Evolutionary conservation across 805 yeast species (phyloP).

Genomic region (Wickerhamomyces chaumierensis): DNA sequence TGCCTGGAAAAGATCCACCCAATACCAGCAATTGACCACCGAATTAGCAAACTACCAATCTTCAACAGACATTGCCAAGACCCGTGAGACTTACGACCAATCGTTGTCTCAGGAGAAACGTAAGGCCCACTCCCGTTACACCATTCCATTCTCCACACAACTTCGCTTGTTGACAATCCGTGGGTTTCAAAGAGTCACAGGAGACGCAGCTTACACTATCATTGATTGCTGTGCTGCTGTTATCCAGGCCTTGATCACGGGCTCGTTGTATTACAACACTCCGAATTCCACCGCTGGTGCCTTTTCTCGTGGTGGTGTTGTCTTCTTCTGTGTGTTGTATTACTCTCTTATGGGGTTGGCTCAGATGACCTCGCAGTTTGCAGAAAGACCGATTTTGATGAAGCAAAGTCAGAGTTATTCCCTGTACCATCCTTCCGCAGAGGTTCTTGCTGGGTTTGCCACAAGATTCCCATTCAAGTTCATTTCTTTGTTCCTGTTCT

Average conservation of each 20-base stretch:
- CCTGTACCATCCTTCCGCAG: conserved; percentile 65
- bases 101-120: conserved; percentile 21
- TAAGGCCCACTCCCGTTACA: conserved; percentile 17
- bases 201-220: conserved; percentile 36
- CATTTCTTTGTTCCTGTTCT: conserved; percentile 31
- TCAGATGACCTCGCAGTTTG: conserved; percentile 33
- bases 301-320: conserved; percentile 42
- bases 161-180: conserved; percentile 25
- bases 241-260: conserved; percentile 47
- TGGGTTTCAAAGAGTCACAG: conserved; percentile 36
- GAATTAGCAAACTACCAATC: conserved; percentile 34
- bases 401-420: conserved; percentile 63
- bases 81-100: conserved; percentile 21
- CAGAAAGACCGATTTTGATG: conserved; percentile 46
- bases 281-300: conserved; percentile 65
- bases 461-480: conserved; percentile 57
- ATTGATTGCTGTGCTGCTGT: conserved; percentile 21
- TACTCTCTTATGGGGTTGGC: conserved; percentile 38
- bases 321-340: conserved; percentile 44
- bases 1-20: conserved; percentile 42
- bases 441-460: conserved; percentile 50
- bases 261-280: conserved; percentile 48
- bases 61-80: conserved; percentile 19
- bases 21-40: conserved; percentile 20
- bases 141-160: conserved; percentile 35